Evolutionary conservation across 2,329 filamentous ascomycete genomes (phyloP).

Genomic region (Botryotinia convoluta): DNA sequence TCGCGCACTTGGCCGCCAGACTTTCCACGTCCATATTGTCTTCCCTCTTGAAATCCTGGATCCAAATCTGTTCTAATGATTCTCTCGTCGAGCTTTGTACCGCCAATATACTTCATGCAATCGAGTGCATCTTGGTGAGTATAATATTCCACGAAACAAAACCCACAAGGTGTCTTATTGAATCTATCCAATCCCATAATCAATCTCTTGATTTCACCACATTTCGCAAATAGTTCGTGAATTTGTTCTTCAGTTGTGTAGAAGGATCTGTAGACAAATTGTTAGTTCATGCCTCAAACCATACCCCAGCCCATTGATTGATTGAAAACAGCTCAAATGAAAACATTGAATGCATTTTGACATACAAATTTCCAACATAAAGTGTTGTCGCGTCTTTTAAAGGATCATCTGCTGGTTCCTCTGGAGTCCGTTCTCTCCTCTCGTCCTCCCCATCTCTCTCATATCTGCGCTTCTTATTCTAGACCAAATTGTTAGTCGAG

Average conservation of each 20-base stretch:
- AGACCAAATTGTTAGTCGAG: conserved; percentile 33
- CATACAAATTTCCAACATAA: conserved; percentile 93
- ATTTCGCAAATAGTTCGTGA: conserved; percentile 93
- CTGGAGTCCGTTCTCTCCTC: conserved; percentile 44
- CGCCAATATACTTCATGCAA: conserved; percentile 97
- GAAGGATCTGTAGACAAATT: conserved; percentile 63
- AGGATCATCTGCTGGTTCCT: conserved; percentile 68
- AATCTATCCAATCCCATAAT: conserved; percentile 97
- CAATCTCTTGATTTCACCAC: conserved; percentile 95
- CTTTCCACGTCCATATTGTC: conserved; percentile 94
- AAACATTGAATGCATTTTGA: conserved; percentile 23
- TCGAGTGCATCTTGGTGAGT: conserved; percentile 95
- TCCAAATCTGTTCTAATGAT: conserved; percentile 95
- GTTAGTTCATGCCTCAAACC: conserved; percentile 5
- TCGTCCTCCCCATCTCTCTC: conserved; percentile 59
- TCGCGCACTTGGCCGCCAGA: conserved; percentile 95
- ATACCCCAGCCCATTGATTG: conserved; percentile 4
- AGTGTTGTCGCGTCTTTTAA: conserved; percentile 87
- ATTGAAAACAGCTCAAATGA: background rate
- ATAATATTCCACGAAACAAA: conserved; percentile 99
- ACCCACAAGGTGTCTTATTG: conserved; percentile 96
- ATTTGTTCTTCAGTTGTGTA: conserved; percentile 99
- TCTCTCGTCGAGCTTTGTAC: conserved; percentile 95
- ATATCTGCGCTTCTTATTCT: conserved; percentile 54
- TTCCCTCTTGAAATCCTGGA: conserved; percentile 91